Conservation (phyloP, 2,329 filamentous ascomycete species). For the Arthroderma sp. region DNA sequence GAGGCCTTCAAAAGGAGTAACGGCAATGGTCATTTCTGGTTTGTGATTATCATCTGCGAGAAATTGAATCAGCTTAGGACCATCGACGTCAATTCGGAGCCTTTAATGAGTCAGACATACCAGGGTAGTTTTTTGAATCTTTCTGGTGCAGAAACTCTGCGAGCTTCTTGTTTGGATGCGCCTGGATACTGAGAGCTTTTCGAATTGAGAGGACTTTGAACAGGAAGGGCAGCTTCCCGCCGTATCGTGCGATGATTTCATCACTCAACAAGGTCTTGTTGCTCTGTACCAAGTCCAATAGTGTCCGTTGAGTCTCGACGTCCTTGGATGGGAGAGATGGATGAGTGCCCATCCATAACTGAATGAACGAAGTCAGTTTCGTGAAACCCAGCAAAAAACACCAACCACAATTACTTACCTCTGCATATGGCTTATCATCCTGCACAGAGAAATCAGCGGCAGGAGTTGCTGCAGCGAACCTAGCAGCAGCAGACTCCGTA, state of each 20-base stretch:
- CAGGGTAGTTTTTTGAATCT: constrained; percentile 86
- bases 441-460: constrained; percentile 62
- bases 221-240: constrained; percentile 76
- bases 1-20: constrained; percentile 89
- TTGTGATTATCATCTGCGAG: constrained; percentile 86
- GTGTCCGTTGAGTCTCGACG: constrained; percentile 64
- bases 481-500: constrained; percentile 71
- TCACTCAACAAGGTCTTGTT: constrained; percentile 71
- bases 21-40: constrained; percentile 96
- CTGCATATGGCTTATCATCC: constrained; percentile 82
- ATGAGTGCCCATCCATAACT: constrained; percentile 99
- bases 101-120: constrained; percentile 19
- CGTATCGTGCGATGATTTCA: constrained; percentile 61
- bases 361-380: constrained; percentile 8
- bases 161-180: constrained; percentile 89
- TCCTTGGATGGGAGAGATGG: constrained; percentile 92
- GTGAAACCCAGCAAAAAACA: not conserved
- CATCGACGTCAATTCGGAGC: not conserved
- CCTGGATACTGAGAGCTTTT: constrained; percentile 94
- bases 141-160: constrained; percentile 75
- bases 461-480: constrained; percentile 75
- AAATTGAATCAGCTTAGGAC: not conserved
- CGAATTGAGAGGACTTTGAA: constrained; percentile 96
- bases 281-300: constrained; percentile 76
- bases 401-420: constrained; percentile 44